Percentiles rank a stretch among this genome's conserved stretches.
phyloP scores from a whole-genome alignment of 306 rosid species.

The Carpinus viminea region DNA sequence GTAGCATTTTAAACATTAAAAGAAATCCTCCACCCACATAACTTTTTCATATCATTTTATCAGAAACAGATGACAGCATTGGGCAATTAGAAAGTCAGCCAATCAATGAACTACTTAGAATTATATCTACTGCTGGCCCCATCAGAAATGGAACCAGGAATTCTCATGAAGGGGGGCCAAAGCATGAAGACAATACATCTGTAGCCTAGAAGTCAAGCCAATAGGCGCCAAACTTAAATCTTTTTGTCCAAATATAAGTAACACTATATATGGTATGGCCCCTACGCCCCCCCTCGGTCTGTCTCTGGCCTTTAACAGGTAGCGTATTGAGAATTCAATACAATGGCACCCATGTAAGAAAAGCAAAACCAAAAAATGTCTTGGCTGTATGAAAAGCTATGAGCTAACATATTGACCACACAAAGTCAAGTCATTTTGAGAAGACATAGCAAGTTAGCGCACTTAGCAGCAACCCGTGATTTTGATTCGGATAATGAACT shows the following conservation, averaged over 20 bases:
- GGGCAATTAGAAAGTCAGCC: not conserved
- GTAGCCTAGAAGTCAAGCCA: too few relatives aligned
- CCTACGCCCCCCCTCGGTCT: too few relatives aligned
- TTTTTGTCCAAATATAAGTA: too few relatives aligned
- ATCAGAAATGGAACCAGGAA: not conserved
- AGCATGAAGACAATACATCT: too few relatives aligned
- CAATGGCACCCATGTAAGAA: not conserved
- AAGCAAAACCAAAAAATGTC: not conserved
- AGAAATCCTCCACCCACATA: constrained; percentile 4
- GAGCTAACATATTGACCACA: not conserved
- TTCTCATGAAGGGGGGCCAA: too few relatives aligned
- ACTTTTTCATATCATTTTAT: not conserved
- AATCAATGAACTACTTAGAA: not conserved
- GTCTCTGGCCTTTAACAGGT: too few relatives aligned
- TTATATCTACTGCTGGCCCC: not conserved
- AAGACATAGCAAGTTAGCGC: not conserved
- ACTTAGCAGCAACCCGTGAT: too few relatives aligned
- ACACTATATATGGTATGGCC: too few relatives aligned
- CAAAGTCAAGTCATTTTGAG: constrained; percentile 1
- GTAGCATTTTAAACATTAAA: not conserved
- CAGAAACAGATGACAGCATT: not conserved
- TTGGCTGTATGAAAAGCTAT: not conserved
- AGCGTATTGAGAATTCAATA: not conserved
- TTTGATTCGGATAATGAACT: not conserved
- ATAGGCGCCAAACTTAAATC: too few relatives aligned